Evolutionary conservation across 192 early-diverging fungal species (phyloP).

Genomic region (Obelidium mucronatum): DNA sequence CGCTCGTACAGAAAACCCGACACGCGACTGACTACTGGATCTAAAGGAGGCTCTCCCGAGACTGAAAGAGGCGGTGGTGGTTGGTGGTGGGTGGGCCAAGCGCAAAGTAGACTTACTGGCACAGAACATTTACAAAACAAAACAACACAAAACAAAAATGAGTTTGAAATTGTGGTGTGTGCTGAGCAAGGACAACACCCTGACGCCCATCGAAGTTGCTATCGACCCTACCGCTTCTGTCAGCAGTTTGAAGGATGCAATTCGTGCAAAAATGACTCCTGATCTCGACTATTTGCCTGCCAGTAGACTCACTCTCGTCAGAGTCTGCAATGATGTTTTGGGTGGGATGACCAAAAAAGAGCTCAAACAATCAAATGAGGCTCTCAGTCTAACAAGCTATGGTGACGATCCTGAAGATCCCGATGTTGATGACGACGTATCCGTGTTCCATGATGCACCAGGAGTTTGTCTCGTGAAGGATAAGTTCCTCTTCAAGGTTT

Average conservation of each 20-base stretch:
- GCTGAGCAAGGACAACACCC: not conserved
- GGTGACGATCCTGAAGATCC: too few relatives aligned
- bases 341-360: not conserved
- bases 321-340: not conserved
- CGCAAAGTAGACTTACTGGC: slow-evolving; percentile 28
- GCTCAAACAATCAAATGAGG: not conserved
- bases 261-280: not conserved
- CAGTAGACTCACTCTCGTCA: not conserved
- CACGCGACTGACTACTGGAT: slow-evolving; percentile 89
- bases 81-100: not conserved
- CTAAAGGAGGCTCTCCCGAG: slow-evolving; percentile 86
- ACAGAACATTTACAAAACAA: slow-evolving; percentile 27
- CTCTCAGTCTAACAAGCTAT: not conserved
- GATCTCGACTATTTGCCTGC: not conserved
- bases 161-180: not conserved
- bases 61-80: slow-evolving; percentile 60
- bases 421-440: too few relatives aligned
- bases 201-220: not conserved
- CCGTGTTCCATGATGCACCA: too few relatives aligned
- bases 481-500: too few relatives aligned
- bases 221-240: not conserved
- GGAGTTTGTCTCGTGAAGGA: too few relatives aligned
- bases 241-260: not conserved
- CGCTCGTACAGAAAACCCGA: slow-evolving; percentile 89
- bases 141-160: not conserved